Evolutionary conservation across 768 basidiomycete genomes (phyloP).

Genomic region (Cystofilobasidium macerans): DNA sequence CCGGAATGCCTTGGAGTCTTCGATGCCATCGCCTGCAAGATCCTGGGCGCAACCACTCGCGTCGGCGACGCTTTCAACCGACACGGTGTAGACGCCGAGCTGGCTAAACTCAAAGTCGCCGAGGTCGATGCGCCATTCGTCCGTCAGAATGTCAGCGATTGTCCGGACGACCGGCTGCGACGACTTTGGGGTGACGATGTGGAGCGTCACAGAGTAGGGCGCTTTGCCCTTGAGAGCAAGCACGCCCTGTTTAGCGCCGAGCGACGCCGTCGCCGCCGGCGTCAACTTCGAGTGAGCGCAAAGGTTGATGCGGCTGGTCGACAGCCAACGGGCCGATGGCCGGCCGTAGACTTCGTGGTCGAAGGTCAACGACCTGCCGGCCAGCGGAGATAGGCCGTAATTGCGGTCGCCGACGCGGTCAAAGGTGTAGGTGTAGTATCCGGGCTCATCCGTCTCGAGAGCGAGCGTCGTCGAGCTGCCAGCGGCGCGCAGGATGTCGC

Average conservation of each 20-base stretch:
- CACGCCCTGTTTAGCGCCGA: conserved; percentile 47
- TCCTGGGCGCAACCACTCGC: conserved; percentile 58
- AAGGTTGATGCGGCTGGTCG: conserved; percentile 50
- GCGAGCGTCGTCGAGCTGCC: conserved; percentile 61
- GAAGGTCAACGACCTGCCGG: conserved; percentile 52
- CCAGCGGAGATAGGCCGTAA: conserved; percentile 61
- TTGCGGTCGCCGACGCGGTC: conserved; percentile 76
- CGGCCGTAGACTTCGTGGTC: conserved; percentile 75
- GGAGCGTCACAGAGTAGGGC: conserved; percentile 66
- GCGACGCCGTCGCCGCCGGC: conserved; percentile 47
- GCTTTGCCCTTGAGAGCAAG: conserved; percentile 69
- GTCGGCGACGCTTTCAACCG: conserved; percentile 67
- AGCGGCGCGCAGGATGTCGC: conserved; percentile 51
- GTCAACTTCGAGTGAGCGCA: conserved; percentile 61
- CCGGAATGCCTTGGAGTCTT: not conserved
- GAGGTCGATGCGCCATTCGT: conserved; percentile 60
- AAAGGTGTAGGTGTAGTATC: conserved; percentile 79
- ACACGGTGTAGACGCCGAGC: conserved; percentile 68
- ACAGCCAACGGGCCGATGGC: conserved; percentile 69
- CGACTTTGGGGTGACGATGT: conserved; percentile 44
- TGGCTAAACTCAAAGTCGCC: conserved; percentile 60
- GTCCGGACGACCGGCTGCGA: conserved; percentile 4
- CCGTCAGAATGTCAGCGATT: conserved; percentile 43
- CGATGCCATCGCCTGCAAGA: not conserved
- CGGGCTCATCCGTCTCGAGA: conserved; percentile 62